phyloP scores from a whole-genome alignment of 2,329 filamentous ascomycete genomes.

The Ophiocordyceps robertsii region DNA sequence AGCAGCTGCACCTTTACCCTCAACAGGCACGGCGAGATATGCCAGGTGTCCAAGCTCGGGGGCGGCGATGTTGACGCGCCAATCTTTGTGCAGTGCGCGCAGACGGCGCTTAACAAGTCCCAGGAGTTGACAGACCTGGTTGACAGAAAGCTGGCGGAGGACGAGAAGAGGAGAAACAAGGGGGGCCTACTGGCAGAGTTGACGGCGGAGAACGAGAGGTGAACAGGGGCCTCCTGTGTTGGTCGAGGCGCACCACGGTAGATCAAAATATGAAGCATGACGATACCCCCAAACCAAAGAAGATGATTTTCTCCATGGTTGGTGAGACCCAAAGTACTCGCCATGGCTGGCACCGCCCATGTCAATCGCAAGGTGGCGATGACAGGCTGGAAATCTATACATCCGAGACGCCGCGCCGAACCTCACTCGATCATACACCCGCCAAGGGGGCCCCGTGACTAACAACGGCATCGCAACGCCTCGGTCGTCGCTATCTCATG shows the following conservation, averaged over 20 bases:
- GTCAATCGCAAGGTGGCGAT: neutral
- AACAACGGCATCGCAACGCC: neutral
- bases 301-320: neutral
- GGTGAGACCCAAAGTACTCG: neutral
- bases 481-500: conserved; percentile 55
- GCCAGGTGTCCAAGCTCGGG: conserved; percentile 82
- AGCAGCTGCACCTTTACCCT: conserved; percentile 70
- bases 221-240: neutral
- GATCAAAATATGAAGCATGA: conserved; percentile 3
- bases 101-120: conserved; percentile 61
- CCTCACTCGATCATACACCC: neutral
- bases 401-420: conserved; percentile 3
- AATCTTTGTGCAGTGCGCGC: conserved; percentile 62
- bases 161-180: conserved; percentile 64
- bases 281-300: conserved; percentile 6
- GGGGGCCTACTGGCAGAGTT: conserved; percentile 67
- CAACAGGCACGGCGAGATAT: conserved; percentile 82
- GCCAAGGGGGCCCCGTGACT: neutral
- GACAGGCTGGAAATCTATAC: conserved; percentile 2
- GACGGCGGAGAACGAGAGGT: conserved; percentile 71
- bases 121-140: conserved; percentile 68
- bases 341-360: neutral
- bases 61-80: conserved; percentile 72
- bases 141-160: conserved; percentile 59
- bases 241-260: conserved; percentile 1